phyloP scores from a whole-genome alignment of 2,329 filamentous ascomycete species.

The Fusarium chaquense region DNA sequence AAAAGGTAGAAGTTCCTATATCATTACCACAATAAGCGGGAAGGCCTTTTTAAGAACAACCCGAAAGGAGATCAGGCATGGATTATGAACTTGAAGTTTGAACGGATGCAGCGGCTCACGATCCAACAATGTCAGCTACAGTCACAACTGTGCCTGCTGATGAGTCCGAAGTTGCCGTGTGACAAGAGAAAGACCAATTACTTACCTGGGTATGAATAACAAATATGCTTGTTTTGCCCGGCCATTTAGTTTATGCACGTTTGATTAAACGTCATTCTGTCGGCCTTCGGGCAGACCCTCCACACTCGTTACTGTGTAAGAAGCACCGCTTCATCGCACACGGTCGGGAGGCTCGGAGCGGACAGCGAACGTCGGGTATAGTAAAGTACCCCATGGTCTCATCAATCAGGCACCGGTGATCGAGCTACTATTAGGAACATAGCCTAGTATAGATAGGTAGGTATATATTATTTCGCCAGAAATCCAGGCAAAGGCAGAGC shows the following conservation, averaged over 20 bases:
- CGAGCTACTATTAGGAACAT: neutral
- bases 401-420: neutral
- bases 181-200: slow-evolving; percentile 3
- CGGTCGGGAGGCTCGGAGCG: slow-evolving; percentile 19
- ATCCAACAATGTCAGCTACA: slow-evolving; percentile 28
- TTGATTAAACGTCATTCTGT: slow-evolving; percentile 31
- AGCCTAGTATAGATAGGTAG: neutral
- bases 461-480: neutral
- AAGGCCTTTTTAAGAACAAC: slow-evolving; percentile 28
- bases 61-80: slow-evolving; percentile 1
- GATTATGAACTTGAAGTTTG: slow-evolving; percentile 20
- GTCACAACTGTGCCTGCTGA: slow-evolving; percentile 12
- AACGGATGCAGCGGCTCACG: slow-evolving; percentile 39
- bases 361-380: neutral
- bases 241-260: neutral
- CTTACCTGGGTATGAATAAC: neutral
- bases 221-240: slow-evolving; percentile 24
- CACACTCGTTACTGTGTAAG: neutral
- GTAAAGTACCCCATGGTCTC: neutral
- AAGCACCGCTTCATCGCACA: slow-evolving; percentile 4
- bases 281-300: neutral
- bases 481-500: neutral
- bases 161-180: slow-evolving; percentile 40
- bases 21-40: neutral
- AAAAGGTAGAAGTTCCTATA: neutral